Evolutionary conservation across 495 filamentous ascomycete genomes (phyloP), one percentile per base, ranked within the genome.

Genomic region (Aspergillus nidulans): DNA sequence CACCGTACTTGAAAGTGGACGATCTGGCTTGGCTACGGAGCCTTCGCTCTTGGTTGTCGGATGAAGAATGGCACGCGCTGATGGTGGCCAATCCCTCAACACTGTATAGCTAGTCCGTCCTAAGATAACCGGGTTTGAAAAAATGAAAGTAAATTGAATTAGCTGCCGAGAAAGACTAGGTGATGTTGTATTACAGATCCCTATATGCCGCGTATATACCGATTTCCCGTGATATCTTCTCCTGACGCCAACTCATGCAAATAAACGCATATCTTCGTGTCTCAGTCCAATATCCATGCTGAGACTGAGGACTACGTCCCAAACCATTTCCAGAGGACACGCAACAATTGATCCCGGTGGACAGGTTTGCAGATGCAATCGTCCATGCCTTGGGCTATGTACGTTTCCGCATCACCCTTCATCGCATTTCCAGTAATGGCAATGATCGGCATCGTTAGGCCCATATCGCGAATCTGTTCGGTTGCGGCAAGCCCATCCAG

Each of bases 401-500:
- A 85, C 7, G 60, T 69, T 47, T 84, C 81, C 23, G 69, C 73
- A 57, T 86, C 83, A 0, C 81, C 84, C 52, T 82, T 81, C 12
- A 85, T 66, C 0, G 83, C 84, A 58, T 85, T 84, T 0, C 82
- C 83, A 0, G 84, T 86, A 68, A 87, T 76, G 46, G 84, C 84
- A 26, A 86, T 73, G 34, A 87, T 85, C 16, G 84, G 83, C 3
- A 81, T 71, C 16, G 69, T 63, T 1, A 77, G 60, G 1, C 64
- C 65, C 55, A 86, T 76, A 12, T 70, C 67, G 12, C 86, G 77
- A 48, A 90, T 88, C 7, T 76, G 71, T 4, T 74, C 71, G 1
- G 86, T 88, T 9, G 86, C 79, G 40, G 78, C 80, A 28, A 88
- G 68, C 4, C 86, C 86, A 52, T 87, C 81, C 73, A 90, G 80